These are phyloP conservation scores for Chalara sp. DNA, from an alignment of 2,329 filamentous ascomycete genomes.

Conservation along the genomic window DNA sequence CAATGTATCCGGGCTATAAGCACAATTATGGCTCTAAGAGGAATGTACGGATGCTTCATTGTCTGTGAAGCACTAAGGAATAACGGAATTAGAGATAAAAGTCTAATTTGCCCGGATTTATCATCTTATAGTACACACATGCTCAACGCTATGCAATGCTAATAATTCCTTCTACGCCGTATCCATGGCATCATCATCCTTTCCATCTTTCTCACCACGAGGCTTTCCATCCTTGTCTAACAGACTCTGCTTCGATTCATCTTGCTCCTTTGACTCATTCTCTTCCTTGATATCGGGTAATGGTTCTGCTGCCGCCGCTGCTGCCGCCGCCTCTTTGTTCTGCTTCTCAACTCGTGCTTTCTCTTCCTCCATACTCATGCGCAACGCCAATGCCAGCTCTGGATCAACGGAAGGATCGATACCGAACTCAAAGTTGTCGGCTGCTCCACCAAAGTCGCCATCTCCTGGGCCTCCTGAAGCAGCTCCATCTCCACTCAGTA, in stretches of 20 bases:
- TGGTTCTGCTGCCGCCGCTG: constrained; percentile 64
- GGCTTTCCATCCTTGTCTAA: constrained; percentile 58
- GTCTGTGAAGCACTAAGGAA: too few relatives aligned
- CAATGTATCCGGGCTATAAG: too few relatives aligned
- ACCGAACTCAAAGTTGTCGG: constrained; percentile 71
- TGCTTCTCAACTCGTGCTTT: constrained; percentile 87
- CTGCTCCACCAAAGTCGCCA: constrained; percentile 45
- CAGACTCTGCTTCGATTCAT: constrained; percentile 33
- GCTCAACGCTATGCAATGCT: constrained; percentile 27
- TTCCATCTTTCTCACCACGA: constrained; percentile 50
- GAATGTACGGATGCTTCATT: too few relatives aligned
- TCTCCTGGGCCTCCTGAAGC: constrained; percentile 46
- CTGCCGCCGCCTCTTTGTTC: constrained; percentile 66
- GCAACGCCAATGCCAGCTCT: constrained; percentile 85
- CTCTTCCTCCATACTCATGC: constrained; percentile 98
- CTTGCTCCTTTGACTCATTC: constrained; percentile 55
- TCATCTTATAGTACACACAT: constrained; percentile 24
- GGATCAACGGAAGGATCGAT: constrained; percentile 90
- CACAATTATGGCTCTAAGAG: too few relatives aligned
- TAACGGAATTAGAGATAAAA: background rate
- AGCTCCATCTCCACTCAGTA: constrained; percentile 74
- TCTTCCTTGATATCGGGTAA: constrained; percentile 81
- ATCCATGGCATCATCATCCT: constrained; percentile 66
- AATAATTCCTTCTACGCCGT: constrained; percentile 52
- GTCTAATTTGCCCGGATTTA: background rate